Evolutionary conservation across 192 early-diverging fungal species (phyloP), one percentile per base, ranked within the genome.

Genomic region (Polychytrium aggregatum): DNA sequence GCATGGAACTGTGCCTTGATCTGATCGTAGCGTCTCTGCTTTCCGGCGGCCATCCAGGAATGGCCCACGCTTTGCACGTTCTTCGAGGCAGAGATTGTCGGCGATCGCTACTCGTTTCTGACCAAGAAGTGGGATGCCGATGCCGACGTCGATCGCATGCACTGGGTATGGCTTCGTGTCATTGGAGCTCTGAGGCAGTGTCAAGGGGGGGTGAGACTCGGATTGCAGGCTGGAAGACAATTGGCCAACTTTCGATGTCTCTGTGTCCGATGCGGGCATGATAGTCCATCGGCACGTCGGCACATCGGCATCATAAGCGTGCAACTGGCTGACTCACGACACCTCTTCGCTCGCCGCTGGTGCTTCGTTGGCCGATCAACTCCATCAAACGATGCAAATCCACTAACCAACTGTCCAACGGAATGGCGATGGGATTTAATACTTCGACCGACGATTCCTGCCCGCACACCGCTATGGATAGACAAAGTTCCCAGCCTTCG

Each of bases 51-150:
- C 24, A 25, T 55, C 0, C 59, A 65, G 43, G 83, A 85, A 39
- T 85, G 74, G 64, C 86, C 88, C 33, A 75, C 84, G 45, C 53
- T 90, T 41, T 84, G 83, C 48, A 90, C 88, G 6, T 90, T 82
- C 52, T 90, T 90, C 62, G 85, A 88, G 48, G 84, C 79, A n/a
- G 88, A 90, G 53, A 82, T 91, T 37, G 85, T 91, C 46, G 88
- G 86, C 0, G 70, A 72, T 11, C 69, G 80, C 46, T 62, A 88
- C 47, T 74, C 76, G 0, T 91, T 91, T 55, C 58, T 84, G 37
- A 91, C 88, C 14, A 53, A 78, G 22, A 88, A 87, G 67, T 91
- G 88, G 88, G 74, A 87, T 40, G 82, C 86, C 9, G 72, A 84
- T 48, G 82, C 82, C 31, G 50, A 63, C n/a, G 81, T 80, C 33